Conservation (phyloP, 805 yeast genomes). For the Pichia nakasei region DNA sequence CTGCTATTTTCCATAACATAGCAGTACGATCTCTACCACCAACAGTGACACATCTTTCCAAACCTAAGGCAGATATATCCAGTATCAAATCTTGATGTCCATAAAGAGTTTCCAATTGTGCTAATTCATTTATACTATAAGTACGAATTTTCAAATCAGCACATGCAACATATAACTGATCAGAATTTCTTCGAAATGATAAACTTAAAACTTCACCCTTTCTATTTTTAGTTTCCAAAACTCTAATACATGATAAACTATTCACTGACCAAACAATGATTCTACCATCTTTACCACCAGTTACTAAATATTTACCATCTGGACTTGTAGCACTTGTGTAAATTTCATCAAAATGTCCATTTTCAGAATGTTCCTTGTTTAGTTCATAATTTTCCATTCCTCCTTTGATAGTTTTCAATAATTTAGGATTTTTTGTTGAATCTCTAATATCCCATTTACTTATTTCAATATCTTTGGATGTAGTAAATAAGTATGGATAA, state of each 20-base stretch:
- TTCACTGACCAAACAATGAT: slow-evolving; percentile 83
- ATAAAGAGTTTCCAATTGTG: slow-evolving; percentile 83
- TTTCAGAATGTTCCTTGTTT: slow-evolving; percentile 41
- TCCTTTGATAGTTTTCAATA: slow-evolving; percentile 57
- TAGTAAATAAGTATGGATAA: slow-evolving; percentile 63
- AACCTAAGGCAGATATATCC: slow-evolving; percentile 71
- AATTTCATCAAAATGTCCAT: slow-evolving; percentile 74
- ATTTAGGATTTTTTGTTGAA: slow-evolving; percentile 49
- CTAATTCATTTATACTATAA: slow-evolving; percentile 73
- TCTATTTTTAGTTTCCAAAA: slow-evolving; percentile 64
- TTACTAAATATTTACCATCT: slow-evolving; percentile 80
- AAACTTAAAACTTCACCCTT: slow-evolving; percentile 66
- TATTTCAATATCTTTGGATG: slow-evolving; percentile 71
- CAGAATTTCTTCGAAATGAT: slow-evolving; percentile 70
- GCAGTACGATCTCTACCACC: slow-evolving; percentile 94
- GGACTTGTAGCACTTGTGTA: slow-evolving; percentile 74
- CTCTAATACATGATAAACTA: slow-evolving; percentile 64
- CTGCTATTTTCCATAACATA: slow-evolving; percentile 93
- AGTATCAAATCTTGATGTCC: slow-evolving; percentile 92
- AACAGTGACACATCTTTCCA: slow-evolving; percentile 91
- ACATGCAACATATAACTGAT: slow-evolving; percentile 85
- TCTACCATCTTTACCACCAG: slow-evolving; percentile 82
- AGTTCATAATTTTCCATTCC: slow-evolving; percentile 40
- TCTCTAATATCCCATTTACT: slow-evolving; percentile 70
- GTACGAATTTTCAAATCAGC: slow-evolving; percentile 88